Percentiles rank a stretch among this genome's conserved stretches.
phyloP scores from a whole-genome alignment of 2,329 filamentous ascomycete species.

The Exophiala alcalophila region DNA sequence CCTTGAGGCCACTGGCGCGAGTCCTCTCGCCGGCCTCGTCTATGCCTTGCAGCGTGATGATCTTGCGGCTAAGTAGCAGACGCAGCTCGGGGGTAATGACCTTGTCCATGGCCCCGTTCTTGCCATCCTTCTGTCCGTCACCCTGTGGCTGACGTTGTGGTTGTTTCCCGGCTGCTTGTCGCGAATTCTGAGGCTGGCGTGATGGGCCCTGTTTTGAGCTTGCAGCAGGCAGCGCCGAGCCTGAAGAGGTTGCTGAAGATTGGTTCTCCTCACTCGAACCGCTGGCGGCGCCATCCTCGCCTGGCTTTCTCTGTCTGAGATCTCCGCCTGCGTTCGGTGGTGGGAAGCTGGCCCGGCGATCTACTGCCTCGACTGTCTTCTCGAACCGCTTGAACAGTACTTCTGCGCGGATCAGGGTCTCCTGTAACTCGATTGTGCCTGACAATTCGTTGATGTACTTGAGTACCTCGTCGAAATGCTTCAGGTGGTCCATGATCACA shows the following conservation, averaged over 20 bases:
- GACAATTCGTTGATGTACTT: slow-evolving; percentile 98
- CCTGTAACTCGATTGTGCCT: slow-evolving; percentile 84
- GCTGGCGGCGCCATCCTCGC: not conserved
- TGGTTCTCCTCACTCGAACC: not conserved
- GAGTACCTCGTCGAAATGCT: slow-evolving; percentile 93
- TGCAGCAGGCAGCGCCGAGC: not conserved
- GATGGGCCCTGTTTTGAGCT: not conserved
- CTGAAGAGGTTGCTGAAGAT: not conserved
- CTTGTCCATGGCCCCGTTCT: slow-evolving; percentile 43
- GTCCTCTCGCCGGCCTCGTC: slow-evolving; percentile 15
- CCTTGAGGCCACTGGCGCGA: slow-evolving; percentile 27
- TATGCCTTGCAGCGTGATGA: slow-evolving; percentile 49
- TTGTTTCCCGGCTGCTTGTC: slow-evolving; percentile 32
- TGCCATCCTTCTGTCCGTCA: slow-evolving; percentile 23
- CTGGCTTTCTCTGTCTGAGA: slow-evolving; percentile 17
- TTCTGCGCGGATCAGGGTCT: slow-evolving; percentile 83
- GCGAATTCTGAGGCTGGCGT: too few relatives aligned
- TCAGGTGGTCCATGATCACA: slow-evolving; percentile 90
- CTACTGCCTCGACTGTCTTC: slow-evolving; percentile 81
- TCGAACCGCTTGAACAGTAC: slow-evolving; percentile 84
- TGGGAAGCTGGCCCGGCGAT: slow-evolving; percentile 86
- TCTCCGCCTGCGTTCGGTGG: slow-evolving; percentile 42
- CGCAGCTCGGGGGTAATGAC: slow-evolving; percentile 64
- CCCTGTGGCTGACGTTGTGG: slow-evolving; percentile 29
- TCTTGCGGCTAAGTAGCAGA: slow-evolving; percentile 58